Percentiles rank a stretch among this genome's conserved stretches.
Conservation (phyloP, 768 basidiomycete species). For the Termitomyces sp. region DNA sequence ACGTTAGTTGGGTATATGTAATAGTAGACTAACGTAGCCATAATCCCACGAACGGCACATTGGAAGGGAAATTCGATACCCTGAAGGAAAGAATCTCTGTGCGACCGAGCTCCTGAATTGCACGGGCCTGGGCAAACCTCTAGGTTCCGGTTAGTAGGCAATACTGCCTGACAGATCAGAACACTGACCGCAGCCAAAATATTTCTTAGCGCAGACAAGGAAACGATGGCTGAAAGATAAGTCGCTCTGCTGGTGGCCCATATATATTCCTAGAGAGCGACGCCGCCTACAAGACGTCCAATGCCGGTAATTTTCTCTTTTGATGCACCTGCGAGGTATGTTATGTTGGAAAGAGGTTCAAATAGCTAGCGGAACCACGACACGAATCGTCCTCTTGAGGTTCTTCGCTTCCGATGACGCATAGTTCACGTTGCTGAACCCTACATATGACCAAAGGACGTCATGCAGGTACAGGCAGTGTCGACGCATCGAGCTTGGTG, state of each 20-base stretch:
- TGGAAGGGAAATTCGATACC: conserved; percentile 53
- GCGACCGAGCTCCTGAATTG: conserved; percentile 55
- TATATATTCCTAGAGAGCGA: conserved; percentile 66
- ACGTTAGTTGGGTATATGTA: not conserved
- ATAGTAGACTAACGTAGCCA: conserved; percentile 39
- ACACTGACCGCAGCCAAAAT: conserved; percentile 38
- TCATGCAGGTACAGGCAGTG: conserved; percentile 43
- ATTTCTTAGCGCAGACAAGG: conserved; percentile 49
- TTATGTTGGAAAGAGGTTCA: conserved; percentile 55
- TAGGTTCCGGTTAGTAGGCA: not conserved
- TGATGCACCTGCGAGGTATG: conserved; percentile 66
- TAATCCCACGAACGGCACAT: conserved; percentile 51
- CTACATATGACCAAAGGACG: conserved; percentile 48
- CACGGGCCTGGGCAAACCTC: conserved; percentile 26
- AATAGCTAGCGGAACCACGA: conserved; percentile 64
- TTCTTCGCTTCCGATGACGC: conserved; percentile 60
- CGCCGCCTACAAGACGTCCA: conserved; percentile 60
- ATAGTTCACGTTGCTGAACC: conserved; percentile 69
- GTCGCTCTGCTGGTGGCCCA: conserved; percentile 48
- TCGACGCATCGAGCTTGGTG: conserved; percentile 32
- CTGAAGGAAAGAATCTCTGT: conserved; percentile 56
- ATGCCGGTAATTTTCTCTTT: conserved; percentile 59
- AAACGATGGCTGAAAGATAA: conserved; percentile 14
- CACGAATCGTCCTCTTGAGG: conserved; percentile 57
- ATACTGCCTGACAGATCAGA: not conserved